phyloP scores from a whole-genome alignment of 108 stramenopile genomes.

The Hondaea fermentalgiana region DNA sequence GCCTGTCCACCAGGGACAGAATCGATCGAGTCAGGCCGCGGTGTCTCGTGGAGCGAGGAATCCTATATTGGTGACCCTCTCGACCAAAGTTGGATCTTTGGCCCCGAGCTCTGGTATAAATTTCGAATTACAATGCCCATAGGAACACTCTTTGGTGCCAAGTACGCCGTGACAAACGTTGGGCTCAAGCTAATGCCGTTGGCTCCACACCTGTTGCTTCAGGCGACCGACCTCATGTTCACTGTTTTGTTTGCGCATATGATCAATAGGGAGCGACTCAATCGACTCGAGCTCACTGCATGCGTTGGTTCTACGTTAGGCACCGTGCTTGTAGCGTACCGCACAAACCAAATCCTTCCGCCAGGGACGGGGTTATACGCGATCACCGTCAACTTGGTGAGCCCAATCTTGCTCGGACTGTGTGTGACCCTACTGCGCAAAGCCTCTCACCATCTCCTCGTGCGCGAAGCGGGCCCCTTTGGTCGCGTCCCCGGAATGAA shows the following conservation, averaged over 20 bases:
- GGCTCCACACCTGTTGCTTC: conserved; percentile 35
- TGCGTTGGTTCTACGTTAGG: conserved; percentile 26
- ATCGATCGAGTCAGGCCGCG: too few species aligned
- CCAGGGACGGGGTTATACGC: conserved; percentile 7
- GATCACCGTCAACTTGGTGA: conserved; percentile 26
- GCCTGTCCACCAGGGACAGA: too few species aligned
- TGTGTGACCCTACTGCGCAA: conserved; percentile 31
- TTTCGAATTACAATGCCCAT: conserved; percentile 25
- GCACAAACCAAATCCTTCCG: background rate
- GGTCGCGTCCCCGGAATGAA: conserved; percentile 15
- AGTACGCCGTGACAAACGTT: conserved; percentile 36
- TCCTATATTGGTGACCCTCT: background rate
- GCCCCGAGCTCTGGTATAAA: conserved; percentile 31
- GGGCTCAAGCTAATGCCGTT: conserved; percentile 33
- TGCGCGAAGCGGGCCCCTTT: conserved; percentile 7
- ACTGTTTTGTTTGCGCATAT: conserved; percentile 27
- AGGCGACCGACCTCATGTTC: conserved; percentile 37
- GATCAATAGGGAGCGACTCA: conserved; percentile 2
- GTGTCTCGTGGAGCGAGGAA: too few species aligned
- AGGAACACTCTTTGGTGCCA: conserved; percentile 32
- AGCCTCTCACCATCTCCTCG: conserved; percentile 29
- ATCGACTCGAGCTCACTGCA: background rate
- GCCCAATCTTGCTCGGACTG: conserved; percentile 34
- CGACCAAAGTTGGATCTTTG: background rate
- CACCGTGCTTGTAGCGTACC: conserved; percentile 21